Percentiles rank a stretch among this genome's conserved stretches.
Conservation (phyloP, 495 filamentous ascomycete species). For the Penicillium coffeae region DNA sequence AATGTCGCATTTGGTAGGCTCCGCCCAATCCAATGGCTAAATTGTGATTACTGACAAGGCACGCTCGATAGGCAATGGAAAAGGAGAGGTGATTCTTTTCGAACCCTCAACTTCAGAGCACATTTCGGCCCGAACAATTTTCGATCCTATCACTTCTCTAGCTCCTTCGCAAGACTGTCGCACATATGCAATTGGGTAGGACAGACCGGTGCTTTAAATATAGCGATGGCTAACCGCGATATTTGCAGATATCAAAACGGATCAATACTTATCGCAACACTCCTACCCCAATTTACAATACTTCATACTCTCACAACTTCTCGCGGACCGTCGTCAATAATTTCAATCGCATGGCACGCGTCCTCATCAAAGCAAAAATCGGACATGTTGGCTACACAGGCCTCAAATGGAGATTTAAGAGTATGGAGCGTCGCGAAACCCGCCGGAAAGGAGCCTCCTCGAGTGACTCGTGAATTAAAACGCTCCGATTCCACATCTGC, state of each 20-base stretch:
- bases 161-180: constrained; percentile 90
- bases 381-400: constrained; percentile 95
- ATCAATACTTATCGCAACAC: constrained; percentile 81
- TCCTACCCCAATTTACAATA: constrained; percentile 92
- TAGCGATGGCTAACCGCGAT: neutral
- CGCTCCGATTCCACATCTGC: constrained; percentile 63
- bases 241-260: constrained; percentile 78
- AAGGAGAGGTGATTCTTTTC: constrained; percentile 93
- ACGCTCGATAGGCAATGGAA: constrained; percentile 65
- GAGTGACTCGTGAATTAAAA: constrained; percentile 84
- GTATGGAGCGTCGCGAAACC: constrained; percentile 97
- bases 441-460: constrained; percentile 67
- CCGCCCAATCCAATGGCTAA: neutral
- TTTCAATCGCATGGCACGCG: constrained; percentile 92
- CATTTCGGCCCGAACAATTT: constrained; percentile 87
- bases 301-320: constrained; percentile 84
- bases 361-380: constrained; percentile 96
- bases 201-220: too few relatives aligned
- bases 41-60: constrained; percentile 5
- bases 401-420: constrained; percentile 83
- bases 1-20: constrained; percentile 87
- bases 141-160: constrained; percentile 87
- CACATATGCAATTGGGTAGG: constrained; percentile 93
- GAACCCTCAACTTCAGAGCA: constrained; percentile 92
- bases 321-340: constrained; percentile 79